These are phyloP conservation scores for Citrullus amarus DNA, from an alignment of 306 rosid species.

Conservation along the genomic window DNA sequence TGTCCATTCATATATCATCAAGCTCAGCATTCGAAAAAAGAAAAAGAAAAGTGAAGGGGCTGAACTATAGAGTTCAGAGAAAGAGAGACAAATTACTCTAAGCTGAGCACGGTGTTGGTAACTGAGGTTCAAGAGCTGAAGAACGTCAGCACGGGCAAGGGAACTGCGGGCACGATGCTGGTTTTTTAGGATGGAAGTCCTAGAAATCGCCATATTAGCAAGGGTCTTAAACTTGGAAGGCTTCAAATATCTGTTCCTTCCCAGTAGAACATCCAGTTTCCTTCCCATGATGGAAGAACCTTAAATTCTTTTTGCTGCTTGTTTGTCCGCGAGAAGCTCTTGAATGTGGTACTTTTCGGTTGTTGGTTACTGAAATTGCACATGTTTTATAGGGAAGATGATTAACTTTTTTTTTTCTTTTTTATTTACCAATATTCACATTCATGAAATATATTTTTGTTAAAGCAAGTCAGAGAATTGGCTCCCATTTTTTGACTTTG, in stretches of 20 bases:
- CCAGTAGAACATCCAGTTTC: constrained; percentile 55
- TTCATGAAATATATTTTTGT: neutral
- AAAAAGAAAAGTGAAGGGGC: neutral
- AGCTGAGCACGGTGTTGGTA: constrained; percentile 64
- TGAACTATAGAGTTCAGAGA: neutral
- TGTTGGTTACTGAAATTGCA: neutral
- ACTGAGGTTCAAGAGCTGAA: constrained; percentile 60
- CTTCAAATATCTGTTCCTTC: constrained; percentile 37
- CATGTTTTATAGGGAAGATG: neutral
- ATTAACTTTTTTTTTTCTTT: neutral
- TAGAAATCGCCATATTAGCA: constrained; percentile 50
- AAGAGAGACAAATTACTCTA: constrained; percentile 27
- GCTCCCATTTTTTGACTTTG: neutral
- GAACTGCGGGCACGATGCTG: constrained; percentile 45
- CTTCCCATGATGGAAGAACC: constrained; percentile 38
- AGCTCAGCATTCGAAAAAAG: neutral
- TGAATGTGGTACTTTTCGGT: neutral
- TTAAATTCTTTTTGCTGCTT: neutral
- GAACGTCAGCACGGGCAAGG: constrained; percentile 56
- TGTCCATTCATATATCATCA: constrained; percentile 7
- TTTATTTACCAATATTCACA: neutral
- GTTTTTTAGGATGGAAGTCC: constrained; percentile 53
- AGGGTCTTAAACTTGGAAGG: constrained; percentile 44
- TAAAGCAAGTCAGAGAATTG: neutral
- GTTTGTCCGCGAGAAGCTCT: neutral